A percentile compares a stretch with the other conserved stretches of the same genome.
phyloP scores from a whole-genome alignment of 345 rosid species.

The Sonneratia caseolaris region DNA sequence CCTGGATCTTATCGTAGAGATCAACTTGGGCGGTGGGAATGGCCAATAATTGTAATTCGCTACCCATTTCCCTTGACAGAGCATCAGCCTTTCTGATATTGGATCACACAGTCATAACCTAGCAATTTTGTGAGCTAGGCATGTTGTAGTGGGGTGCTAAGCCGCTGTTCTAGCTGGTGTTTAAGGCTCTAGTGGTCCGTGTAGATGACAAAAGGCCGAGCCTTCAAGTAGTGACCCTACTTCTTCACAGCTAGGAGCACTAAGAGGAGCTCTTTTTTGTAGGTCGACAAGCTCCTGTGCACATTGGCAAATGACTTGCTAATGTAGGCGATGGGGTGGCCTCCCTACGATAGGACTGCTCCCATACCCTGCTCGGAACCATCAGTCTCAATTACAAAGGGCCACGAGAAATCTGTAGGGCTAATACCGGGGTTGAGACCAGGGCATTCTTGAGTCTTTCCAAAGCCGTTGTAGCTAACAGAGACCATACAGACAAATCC shows the following conservation, averaged over 20 bases:
- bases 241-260: background rate
- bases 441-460: background rate
- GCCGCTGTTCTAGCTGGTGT: background rate
- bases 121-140: background rate
- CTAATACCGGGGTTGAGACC: background rate
- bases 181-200: background rate
- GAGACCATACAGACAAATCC: background rate
- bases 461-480: background rate
- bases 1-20: background rate
- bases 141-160: background rate
- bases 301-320: background rate
- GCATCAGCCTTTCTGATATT: too few species aligned
- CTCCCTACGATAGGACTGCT: background rate
- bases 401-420: background rate
- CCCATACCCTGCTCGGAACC: background rate
- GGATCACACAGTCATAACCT: background rate
- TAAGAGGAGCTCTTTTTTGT: background rate
- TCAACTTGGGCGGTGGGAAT: too few species aligned
- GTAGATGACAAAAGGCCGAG: too few species aligned
- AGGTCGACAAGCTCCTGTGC: background rate
- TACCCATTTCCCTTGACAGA: too few species aligned
- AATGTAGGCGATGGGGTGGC: slow-evolving; percentile 2
- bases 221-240: background rate
- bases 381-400: background rate
- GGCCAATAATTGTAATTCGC: too few species aligned